phyloP scores from a whole-genome alignment of 108 stramenopile species.

The Skeletonema potamos region DNA sequence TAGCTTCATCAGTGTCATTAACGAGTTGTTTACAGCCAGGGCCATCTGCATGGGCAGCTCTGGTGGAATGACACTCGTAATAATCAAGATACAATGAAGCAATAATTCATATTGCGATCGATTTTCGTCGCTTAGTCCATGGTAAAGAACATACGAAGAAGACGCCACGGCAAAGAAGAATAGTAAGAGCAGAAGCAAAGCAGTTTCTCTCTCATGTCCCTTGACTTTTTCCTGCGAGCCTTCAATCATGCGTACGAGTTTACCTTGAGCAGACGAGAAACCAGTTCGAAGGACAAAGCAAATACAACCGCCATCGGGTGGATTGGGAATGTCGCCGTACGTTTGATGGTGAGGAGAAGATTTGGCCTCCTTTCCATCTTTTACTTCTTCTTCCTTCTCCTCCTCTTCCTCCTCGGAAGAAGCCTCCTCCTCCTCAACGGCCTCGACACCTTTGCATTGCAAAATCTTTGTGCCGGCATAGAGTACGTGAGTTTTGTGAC shows the following conservation, averaged over 20 bases:
- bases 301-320: slow-evolving; percentile 91
- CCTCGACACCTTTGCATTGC: slow-evolving; percentile 75
- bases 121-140: slow-evolving; percentile 86
- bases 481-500: slow-evolving; percentile 90
- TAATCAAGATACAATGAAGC: slow-evolving; percentile 93
- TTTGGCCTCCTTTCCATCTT: not conserved
- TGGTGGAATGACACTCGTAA: slow-evolving; percentile 95
- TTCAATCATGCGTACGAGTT: slow-evolving; percentile 98
- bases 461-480: slow-evolving; percentile 97
- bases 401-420: slow-evolving; percentile 40
- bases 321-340: slow-evolving; percentile 55
- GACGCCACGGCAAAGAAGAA: slow-evolving; percentile 94
- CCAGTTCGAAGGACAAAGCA: slow-evolving; percentile 95
- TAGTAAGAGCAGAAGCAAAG: slow-evolving; percentile 84
- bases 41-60: slow-evolving; percentile 99
- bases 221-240: slow-evolving; percentile 96
- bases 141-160: slow-evolving; percentile 91
- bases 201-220: slow-evolving; percentile 92
- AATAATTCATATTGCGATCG: slow-evolving; percentile 92
- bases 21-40: slow-evolving; percentile 93
- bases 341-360: slow-evolving; percentile 4
- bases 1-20: slow-evolving; percentile 97
- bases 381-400: no score
- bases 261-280: slow-evolving; percentile 96
- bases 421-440: slow-evolving; percentile 46